These are phyloP conservation scores for Spinacia oleracea DNA, from an alignment of 179 eudicot genomes.

Conservation along the genomic window DNA sequence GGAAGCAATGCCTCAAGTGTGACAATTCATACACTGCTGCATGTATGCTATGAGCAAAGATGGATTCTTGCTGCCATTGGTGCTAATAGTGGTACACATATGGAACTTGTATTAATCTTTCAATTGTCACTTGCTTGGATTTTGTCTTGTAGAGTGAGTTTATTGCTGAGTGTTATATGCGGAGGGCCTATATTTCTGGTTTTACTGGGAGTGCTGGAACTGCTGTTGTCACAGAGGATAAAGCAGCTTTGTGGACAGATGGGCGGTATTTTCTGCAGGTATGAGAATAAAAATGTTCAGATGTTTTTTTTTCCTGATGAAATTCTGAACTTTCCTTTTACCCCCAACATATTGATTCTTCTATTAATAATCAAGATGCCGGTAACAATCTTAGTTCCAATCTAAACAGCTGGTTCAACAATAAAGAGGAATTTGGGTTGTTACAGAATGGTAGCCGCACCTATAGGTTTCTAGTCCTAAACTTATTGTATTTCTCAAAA, in stretches of 20 bases:
- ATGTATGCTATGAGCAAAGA: neutral
- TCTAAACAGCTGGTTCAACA: neutral
- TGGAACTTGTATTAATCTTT: neutral
- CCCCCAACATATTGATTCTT: neutral
- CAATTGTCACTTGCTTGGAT: slow-evolving; percentile 21
- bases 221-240: slow-evolving; percentile 85
- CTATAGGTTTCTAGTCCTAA: no score
- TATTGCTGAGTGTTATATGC: slow-evolving; percentile 82
- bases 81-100: neutral
- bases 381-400: neutral
- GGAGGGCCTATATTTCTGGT: slow-evolving; percentile 84
- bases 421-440: no score
- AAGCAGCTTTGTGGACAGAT: slow-evolving; percentile 99
- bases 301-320: neutral
- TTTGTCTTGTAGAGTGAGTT: slow-evolving; percentile 81
- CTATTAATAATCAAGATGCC: neutral
- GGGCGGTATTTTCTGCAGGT: slow-evolving; percentile 98
- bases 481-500: no score
- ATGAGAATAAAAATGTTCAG: neutral
- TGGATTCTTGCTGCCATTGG: neutral
- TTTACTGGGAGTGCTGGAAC: slow-evolving; percentile 98
- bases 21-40: neutral
- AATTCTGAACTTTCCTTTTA: neutral
- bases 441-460: no score
- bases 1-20: neutral